These are phyloP conservation scores for Arthrobotrys musiformis DNA, from an alignment of 2,329 filamentous ascomycete genomes.

Conservation along the genomic window DNA sequence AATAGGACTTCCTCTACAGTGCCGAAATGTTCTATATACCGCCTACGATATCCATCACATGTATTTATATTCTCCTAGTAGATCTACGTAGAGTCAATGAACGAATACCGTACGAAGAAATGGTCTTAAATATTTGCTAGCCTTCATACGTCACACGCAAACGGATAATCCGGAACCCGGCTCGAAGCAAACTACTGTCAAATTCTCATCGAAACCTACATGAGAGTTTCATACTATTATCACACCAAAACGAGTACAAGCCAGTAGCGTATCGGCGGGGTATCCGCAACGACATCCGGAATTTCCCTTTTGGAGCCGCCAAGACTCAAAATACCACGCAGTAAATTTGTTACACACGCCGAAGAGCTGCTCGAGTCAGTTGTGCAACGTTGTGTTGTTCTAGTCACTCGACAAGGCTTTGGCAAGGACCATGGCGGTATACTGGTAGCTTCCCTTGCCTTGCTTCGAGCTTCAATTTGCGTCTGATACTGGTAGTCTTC, in stretches of 20 bases:
- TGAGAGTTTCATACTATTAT: background rate
- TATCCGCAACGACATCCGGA: constrained; percentile 5
- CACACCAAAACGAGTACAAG: background rate
- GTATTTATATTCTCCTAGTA: background rate
- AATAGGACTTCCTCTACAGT: background rate
- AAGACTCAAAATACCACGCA: constrained; percentile 23
- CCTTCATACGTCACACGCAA: background rate
- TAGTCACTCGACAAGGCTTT: too few species aligned
- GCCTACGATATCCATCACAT: background rate
- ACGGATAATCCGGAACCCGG: constrained; percentile 6
- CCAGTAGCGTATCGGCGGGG: background rate
- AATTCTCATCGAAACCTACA: background rate
- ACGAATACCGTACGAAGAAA: background rate
- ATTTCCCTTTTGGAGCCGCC: constrained; percentile 3
- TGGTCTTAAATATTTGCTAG: too few species aligned
- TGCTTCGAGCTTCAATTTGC: too few species aligned
- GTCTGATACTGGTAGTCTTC: too few species aligned
- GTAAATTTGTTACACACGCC: background rate
- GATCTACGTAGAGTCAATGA: background rate
- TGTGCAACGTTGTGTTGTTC: too few species aligned
- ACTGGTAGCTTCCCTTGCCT: too few species aligned
- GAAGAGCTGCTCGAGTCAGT: too few species aligned
- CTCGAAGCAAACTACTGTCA: background rate
- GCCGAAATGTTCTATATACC: background rate
- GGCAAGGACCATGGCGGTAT: too few species aligned